Base-by-base conservation (phyloP, 805 yeast genomes). In the Lipomyces spencermartinsiae region DNA sequence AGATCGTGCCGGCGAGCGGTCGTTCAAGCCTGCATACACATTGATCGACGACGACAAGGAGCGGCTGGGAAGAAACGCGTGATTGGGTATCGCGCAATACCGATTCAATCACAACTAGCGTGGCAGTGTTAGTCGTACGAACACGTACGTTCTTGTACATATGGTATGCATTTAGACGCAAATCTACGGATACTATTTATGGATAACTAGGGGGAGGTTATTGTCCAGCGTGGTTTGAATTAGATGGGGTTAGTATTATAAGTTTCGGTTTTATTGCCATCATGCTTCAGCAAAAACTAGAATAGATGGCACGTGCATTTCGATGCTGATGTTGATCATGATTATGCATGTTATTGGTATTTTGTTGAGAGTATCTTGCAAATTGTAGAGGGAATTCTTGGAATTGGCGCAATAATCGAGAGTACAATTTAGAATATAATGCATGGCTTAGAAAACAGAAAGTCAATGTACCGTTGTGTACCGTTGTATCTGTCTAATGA, bases 21-120 rank as follows among this genome's bases (percentile, higher is more conserved):
- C 75, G 63, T 87, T 84, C 75, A 79, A 79, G 80, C 84, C 92
- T 51, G 83, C 84, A 10, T 79, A 78, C 59, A 71, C 63, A 63
- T 73, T 82, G 14, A 31, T 74, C 8, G 90, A 88, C 62, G 86
- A 87, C 68, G 84, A 85, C 1, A 84, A 84, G 72, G 94, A 89
- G 75, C 78, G 91, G 59, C 76, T 78, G 8, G 86, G 86, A 1
- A 73, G 83, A 14, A 53, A 46, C 39, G 56, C 35, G 31, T 39
- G 49, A 33, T 22, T 19, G 25, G 33, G 39, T 10, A n/a, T n/a
- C n/a, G n/a, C 39, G 39, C 16, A 12, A 4, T 12, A 14, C 6
- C 16, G 43, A 43, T 19, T 43, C 22, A 16, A 16, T 43, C n/a
- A 7, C 49, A 16, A 43, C n/a, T 43, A 43, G 49, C 25, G 16